Percentiles rank a stretch among this genome's conserved stretches.
Evolutionary conservation across 768 basidiomycete genomes (phyloP).

Genomic region (Psilocybe azurescens): DNA sequence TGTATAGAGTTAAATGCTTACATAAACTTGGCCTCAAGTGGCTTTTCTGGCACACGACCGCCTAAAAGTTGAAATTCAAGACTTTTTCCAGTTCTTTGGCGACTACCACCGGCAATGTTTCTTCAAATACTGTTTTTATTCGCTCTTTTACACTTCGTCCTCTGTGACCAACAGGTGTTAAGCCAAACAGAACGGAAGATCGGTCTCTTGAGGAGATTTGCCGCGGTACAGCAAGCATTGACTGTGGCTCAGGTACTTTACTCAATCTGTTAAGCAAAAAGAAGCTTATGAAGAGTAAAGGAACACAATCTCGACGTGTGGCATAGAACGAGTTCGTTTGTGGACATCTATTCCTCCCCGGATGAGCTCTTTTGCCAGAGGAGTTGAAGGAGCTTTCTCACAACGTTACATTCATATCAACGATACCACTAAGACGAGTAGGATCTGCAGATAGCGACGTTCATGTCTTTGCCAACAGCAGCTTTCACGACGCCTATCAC

Average conservation of each 20-base stretch:
- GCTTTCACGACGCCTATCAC: conserved; percentile 57
- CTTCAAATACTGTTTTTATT: background rate
- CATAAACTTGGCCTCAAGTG: background rate
- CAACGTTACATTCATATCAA: conserved; percentile 13
- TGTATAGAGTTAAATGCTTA: background rate
- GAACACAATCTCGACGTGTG: conserved; percentile 54
- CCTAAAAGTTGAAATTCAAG: background rate
- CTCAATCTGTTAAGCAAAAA: background rate
- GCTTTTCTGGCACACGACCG: conserved; percentile 21
- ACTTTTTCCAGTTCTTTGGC: background rate
- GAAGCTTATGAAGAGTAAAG: conserved; percentile 31
- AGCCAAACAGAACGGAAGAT: background rate
- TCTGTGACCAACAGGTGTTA: conserved; percentile 17
- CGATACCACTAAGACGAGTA: background rate
- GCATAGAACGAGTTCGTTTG: conserved; percentile 47
- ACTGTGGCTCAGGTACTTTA: conserved; percentile 16
- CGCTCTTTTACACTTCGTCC: background rate
- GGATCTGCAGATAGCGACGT: conserved; percentile 36
- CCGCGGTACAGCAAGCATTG: conserved; percentile 13
- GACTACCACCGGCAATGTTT: conserved; percentile 1
- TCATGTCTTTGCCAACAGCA: conserved; percentile 38
- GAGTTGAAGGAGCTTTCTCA: conserved; percentile 29
- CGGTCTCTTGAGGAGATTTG: conserved; percentile 21
- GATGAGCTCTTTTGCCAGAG: conserved; percentile 23
- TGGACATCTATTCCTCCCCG: conserved; percentile 54